These are phyloP conservation scores for Flaveria ramosissima DNA, from an alignment of 129 eudicot species.

Conservation along the genomic window DNA sequence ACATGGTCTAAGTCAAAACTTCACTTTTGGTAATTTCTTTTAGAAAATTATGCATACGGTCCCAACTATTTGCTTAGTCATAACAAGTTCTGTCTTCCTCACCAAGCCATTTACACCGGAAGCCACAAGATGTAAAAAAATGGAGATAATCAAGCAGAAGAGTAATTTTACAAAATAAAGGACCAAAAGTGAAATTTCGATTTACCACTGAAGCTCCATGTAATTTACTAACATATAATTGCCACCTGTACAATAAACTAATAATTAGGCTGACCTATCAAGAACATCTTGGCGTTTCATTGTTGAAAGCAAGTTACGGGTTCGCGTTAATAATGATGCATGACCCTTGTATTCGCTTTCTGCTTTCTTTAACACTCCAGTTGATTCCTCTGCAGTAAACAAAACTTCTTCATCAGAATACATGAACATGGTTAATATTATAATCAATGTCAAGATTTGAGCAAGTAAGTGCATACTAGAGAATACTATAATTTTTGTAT, in stretches of 20 bases:
- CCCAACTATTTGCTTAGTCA: no score
- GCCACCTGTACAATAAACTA: background rate
- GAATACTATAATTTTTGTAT: background rate
- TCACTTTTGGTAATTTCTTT: no score
- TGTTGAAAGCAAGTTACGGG: slow-evolving; percentile 84
- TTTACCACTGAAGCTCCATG: background rate
- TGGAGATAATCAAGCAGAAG: no score
- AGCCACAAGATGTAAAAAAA: no score
- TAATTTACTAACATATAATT: background rate
- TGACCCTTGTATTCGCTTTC: slow-evolving; percentile 94
- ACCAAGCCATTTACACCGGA: no score
- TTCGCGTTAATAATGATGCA: slow-evolving; percentile 68
- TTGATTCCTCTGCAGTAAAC: slow-evolving; percentile 73
- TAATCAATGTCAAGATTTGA: background rate
- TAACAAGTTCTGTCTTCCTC: no score
- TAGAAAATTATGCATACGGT: no score
- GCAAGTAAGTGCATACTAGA: slow-evolving; percentile 5
- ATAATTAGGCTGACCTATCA: slow-evolving; percentile 53
- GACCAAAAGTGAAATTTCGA: no score
- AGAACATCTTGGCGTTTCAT: slow-evolving; percentile 96
- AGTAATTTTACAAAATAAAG: no score
- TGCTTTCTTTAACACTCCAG: slow-evolving; percentile 80
- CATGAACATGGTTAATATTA: slow-evolving; percentile 18
- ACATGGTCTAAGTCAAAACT: background rate
- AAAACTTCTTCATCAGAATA: background rate